Evolutionary conservation across 108 stramenopile species (phyloP), one percentile per base, ranked within the genome.

Genomic region (Thalassiosira profunda): DNA sequence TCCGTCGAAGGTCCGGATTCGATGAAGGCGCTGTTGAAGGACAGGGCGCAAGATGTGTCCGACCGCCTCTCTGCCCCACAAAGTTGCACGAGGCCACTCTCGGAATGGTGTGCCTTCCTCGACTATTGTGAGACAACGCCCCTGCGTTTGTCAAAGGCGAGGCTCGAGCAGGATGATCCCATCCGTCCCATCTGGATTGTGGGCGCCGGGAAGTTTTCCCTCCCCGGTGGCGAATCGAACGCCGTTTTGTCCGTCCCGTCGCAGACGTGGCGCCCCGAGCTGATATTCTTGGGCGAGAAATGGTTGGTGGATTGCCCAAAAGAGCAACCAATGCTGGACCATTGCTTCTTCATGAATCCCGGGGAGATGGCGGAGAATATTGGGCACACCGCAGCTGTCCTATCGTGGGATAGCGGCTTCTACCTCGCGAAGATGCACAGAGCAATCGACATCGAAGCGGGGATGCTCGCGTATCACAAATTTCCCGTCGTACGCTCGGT

Each of bases 251-350:
- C 49, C 30, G 49, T 51, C 3, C 49, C 49, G 0, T 31, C 3
- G 26, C 20, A 51, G 30, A 21, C 1, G 26, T 51, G 49, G 49
- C 3, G 49, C 4, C 49, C 49, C n/a, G 49, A 28, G 18, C 6
- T 51, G 20, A 3, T 51, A 51, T 51, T 51, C 30, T 0, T 51
- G 20, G 49, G 25, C 11, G 49, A 51, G n/a, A 51, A 51, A 25
- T 51, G 49, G 49, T 31, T 51, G 49, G 49, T 51, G 15, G 49
- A 51, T 7, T 51, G 0, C 30, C 49, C 49, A 31, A 25, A 31
- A 28, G 49, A 51, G 5, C 2, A 0, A 3, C 23, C 49, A 1
- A 28, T 31, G 12, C 24, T 51, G 4, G 1, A 2, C 9, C 1
- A n/a, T 9, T n/a, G 1, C 1, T 46, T 46, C 24, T 7, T 20